These are phyloP conservation scores for Carpediemonas membranifera DNA, from an alignment of 78 protist genomes.

Conservation along the genomic window DNA sequence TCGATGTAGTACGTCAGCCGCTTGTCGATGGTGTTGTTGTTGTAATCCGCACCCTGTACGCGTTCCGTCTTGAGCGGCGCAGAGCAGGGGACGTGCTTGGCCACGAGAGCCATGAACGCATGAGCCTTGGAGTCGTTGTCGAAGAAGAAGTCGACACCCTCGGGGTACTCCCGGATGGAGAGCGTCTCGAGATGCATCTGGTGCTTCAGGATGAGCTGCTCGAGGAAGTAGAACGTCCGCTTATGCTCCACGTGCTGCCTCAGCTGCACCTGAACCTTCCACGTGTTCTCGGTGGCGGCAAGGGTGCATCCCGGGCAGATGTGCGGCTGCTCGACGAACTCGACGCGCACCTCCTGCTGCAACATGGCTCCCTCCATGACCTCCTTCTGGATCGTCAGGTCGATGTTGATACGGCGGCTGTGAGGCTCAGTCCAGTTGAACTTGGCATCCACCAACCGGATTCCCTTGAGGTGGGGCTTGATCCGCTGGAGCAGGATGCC, in stretches of 20 bases:
- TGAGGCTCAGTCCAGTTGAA: slow-evolving; percentile 99
- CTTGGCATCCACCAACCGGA: slow-evolving; percentile 83
- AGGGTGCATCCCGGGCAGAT: slow-evolving; percentile 79
- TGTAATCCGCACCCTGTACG: slow-evolving; percentile 67
- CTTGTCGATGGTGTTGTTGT: slow-evolving; percentile 64
- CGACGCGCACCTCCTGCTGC: slow-evolving; percentile 64
- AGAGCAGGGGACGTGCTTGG: slow-evolving; percentile 54
- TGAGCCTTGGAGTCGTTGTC: slow-evolving; percentile 50
- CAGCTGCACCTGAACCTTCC: slow-evolving; percentile 82
- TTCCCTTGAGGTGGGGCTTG: slow-evolving; percentile 48
- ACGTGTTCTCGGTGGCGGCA: slow-evolving; percentile 71
- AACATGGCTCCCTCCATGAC: slow-evolving; percentile 28
- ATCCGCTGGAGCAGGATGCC: slow-evolving; percentile 29
- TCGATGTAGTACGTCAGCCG: slow-evolving; percentile 78
- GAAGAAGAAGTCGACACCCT: slow-evolving; percentile 92
- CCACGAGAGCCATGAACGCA: slow-evolving; percentile 66
- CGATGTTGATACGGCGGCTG: slow-evolving; percentile 74
- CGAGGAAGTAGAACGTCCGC: slow-evolving; percentile 81
- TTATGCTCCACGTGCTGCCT: slow-evolving; percentile 91
- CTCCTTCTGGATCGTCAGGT: neutral
- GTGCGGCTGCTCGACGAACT: slow-evolving; percentile 61
- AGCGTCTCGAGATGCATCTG: slow-evolving; percentile 52
- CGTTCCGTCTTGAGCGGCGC: slow-evolving; percentile 44
- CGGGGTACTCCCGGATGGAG: slow-evolving; percentile 57
- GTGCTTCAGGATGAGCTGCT: slow-evolving; percentile 91